phyloP scores from a whole-genome alignment of 2,329 filamentous ascomycete species.

The Trichoderma pleuroti region DNA sequence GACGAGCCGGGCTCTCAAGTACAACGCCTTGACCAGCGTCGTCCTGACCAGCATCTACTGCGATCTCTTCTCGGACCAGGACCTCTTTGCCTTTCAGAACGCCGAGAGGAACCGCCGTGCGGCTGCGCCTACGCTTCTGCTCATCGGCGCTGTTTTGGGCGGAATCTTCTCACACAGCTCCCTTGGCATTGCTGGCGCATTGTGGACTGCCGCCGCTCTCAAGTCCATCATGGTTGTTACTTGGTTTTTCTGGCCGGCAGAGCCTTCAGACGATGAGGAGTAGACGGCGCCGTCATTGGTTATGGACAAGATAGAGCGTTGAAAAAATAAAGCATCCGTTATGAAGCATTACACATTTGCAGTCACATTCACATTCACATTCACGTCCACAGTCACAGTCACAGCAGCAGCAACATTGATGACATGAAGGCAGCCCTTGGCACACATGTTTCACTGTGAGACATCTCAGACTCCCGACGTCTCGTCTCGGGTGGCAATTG shows the following conservation, averaged over 20 bases:
- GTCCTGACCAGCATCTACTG: conserved; percentile 81
- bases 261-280: conserved; percentile 32
- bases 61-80: conserved; percentile 67
- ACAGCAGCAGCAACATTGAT: background rate
- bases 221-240: conserved; percentile 54
- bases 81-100: conserved; percentile 45
- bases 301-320: background rate
- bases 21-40: conserved; percentile 70
- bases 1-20: conserved; percentile 65
- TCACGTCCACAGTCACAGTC: background rate
- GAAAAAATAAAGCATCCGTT: background rate
- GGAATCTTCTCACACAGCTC: conserved; percentile 47
- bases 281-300: background rate
- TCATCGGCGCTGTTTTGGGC: conserved; percentile 49
- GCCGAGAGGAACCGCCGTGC: conserved; percentile 49
- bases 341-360: background rate
- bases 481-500: background rate
- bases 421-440: background rate
- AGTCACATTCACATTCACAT: background rate
- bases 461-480: background rate
- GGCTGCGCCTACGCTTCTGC: conserved; percentile 47
- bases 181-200: conserved; percentile 48
- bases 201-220: conserved; percentile 58
- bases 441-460: background rate
- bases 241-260: conserved; percentile 60